Conservation (phyloP, 2,329 filamentous ascomycete species). For the Coniochaeta hoffmannii region DNA sequence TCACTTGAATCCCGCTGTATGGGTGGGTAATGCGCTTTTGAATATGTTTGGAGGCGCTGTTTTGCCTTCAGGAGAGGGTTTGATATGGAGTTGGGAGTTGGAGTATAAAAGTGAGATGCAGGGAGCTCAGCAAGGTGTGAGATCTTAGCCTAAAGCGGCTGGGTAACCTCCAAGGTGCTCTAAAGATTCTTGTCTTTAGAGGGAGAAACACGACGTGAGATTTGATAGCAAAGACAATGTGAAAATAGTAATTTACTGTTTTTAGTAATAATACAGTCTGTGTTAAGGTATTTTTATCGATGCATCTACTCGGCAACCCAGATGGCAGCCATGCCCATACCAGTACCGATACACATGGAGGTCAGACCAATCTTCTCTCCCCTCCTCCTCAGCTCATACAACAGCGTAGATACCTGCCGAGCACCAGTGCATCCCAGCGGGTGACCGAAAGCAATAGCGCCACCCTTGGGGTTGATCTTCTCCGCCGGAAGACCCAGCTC, state of each 20-base stretch:
- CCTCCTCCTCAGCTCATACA: conserved; percentile 82
- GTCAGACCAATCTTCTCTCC: conserved; percentile 83
- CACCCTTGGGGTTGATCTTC: conserved; percentile 97
- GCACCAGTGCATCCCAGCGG: conserved; percentile 92
- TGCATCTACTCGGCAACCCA: conserved; percentile 81
- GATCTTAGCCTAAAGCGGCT: neutral
- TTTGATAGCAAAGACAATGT: neutral
- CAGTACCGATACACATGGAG: conserved; percentile 94
- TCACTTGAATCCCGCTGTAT: neutral
- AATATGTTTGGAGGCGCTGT: neutral
- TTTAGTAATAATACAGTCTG: neutral
- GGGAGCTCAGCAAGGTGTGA: too few relatives aligned
- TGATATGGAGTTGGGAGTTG: neutral
- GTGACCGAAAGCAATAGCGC: conserved; percentile 93
- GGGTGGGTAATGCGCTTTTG: too few relatives aligned
- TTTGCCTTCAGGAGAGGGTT: too few relatives aligned
- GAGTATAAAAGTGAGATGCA: neutral
- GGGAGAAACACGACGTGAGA: neutral
- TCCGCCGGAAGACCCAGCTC: conserved; percentile 74
- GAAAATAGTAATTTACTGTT: neutral
- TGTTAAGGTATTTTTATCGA: neutral
- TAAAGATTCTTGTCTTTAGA: neutral
- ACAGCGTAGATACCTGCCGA: conserved; percentile 82
- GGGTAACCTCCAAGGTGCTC: neutral
- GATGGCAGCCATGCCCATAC: conserved; percentile 95